Percentiles rank a stretch among this genome's conserved stretches.
These are phyloP conservation scores for Ogataea hybrid DNA, from an alignment of 1,139 yeast genomes.

Conservation along the genomic window DNA sequence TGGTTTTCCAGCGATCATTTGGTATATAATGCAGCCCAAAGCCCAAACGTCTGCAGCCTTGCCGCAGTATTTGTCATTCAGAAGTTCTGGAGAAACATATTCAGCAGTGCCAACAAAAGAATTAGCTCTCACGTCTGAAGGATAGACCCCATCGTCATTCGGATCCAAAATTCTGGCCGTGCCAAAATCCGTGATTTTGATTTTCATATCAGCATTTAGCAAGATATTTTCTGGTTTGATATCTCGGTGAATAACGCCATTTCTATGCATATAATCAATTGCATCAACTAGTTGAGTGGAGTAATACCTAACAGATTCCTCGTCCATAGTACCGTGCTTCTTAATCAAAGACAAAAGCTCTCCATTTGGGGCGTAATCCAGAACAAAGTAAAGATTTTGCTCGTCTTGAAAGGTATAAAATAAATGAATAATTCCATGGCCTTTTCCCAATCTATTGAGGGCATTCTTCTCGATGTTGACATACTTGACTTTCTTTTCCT, in stretches of 20 bases:
- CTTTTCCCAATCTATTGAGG: slow-evolving; percentile 64
- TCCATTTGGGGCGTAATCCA: slow-evolving; percentile 81
- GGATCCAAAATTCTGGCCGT: slow-evolving; percentile 80
- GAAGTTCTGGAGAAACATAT: slow-evolving; percentile 90
- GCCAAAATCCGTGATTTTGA: slow-evolving; percentile 97
- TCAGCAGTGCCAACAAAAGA: slow-evolving; percentile 78
- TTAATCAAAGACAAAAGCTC: slow-evolving; percentile 64
- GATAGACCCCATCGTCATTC: slow-evolving; percentile 47
- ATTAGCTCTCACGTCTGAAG: slow-evolving; percentile 64
- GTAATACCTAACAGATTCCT: slow-evolving; percentile 49
- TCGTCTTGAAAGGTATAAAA: slow-evolving; percentile 82
- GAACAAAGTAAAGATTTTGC: slow-evolving; percentile 63
- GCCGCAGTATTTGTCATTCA: slow-evolving; percentile 81
- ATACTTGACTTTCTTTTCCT: slow-evolving; percentile 76
- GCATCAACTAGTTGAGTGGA: slow-evolving; percentile 83
- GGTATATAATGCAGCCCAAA: slow-evolving; percentile 88
- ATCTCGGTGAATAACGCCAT: slow-evolving; percentile 93
- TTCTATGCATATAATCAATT: slow-evolving; percentile 73
- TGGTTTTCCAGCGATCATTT: slow-evolving; percentile 91
- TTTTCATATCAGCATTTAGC: slow-evolving; percentile 73
- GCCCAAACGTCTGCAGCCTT: slow-evolving; percentile 96
- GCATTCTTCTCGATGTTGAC: slow-evolving; percentile 79
- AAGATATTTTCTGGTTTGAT: slow-evolving; percentile 92
- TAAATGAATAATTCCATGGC: slow-evolving; percentile 67
- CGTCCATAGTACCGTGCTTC: slow-evolving; percentile 55